Base-by-base conservation (phyloP, 345 rosid species). In the Pugionium cornutum region DNA sequence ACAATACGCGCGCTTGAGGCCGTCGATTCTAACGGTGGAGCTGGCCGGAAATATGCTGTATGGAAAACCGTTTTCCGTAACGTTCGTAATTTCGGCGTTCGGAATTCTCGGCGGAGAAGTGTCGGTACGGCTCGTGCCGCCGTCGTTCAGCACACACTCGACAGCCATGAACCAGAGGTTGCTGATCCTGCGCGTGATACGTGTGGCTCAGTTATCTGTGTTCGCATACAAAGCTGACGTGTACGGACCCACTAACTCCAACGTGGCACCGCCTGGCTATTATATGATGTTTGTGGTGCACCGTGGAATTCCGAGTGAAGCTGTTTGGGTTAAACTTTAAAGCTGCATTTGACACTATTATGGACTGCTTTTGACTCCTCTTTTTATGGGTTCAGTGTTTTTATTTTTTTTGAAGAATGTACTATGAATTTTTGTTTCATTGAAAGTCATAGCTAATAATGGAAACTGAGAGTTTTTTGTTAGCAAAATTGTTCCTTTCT, bases 131-230 rank as follows among this genome's bases (percentile, higher is more conserved):
- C 74, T 89, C 4, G 48, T 84, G 11, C 64, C 82, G 48, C 88
- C 92, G 75, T 74, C 92, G 70, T 89, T 89, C 45, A 76, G 74
- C 7, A 89, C 96, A 10, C 96, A 89, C 72, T 84, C 92, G 69
- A 75, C 71, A 36, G 80, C 78, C 4, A 86, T 86, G 90, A 86
- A 84, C 75, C 96, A 89, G 74, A 79, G 96, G 76, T 43, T 84
- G 77, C 35, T 89, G 66, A 76, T 64, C 3, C 40, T 89, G 75
- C 75, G 76, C 3, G 81, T 79, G 59, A 44, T 72, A 54, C 66
- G 68, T n/a, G 76, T 83, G 71, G 55, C 26, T 3, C 80, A 44
- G 60, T 36, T 80, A 70, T 83, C 86, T 3, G 58, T 31, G 59
- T 74, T 70, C 32, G 78, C 73, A 6, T 80, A 83, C 29, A 82